Evolutionary conservation across 805 yeast species (phyloP), one percentile per base, ranked within the genome.

Genomic region (Teunomyces kruisii): DNA sequence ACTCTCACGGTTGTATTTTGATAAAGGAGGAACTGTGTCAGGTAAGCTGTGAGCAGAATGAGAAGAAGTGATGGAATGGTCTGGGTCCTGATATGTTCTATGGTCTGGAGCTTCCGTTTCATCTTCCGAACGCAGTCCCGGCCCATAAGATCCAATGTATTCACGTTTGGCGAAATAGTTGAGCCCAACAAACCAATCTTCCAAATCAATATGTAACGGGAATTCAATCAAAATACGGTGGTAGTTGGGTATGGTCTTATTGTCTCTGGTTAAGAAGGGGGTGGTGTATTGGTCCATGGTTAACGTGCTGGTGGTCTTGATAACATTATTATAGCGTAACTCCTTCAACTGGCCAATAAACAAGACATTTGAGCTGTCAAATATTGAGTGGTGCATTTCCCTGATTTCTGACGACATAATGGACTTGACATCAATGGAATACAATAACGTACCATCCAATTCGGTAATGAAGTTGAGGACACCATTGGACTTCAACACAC

Each of bases 161-260:
- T 84, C 89, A 24, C 82, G 61, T 44, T 75, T 77, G 6, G 88
- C 75, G 54, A 84, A 82, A 10, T 86, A 80, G 37, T 74, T 76
- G 46, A 86, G 62, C 0, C 88, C 83, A 9, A 86, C 86, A 49
- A 78, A 71, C 91, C 94, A 86, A 58, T 84, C 90, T 56, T 85
- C 91, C 35, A 85, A 68, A 59, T 85, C 91, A 16, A 81, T 80
- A 52, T 79, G 80, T 32, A 82, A 65, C 2, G 88, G 86, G 50
- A 86, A 86, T 50, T 78, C 80, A 40, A 86, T 66, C 16, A 84
- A 63, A 3, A 83, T 68, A 40, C 84, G 55, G 45, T 62, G 65
- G 49, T 62, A 57, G 29, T 64, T 68, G 15, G 65, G 51, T 9
- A 69, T 54, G 26, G 49, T 46, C 41, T 64, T 64, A 32, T 68